Base-by-base conservation (phyloP, 495 filamentous ascomycete species). In the Penicillium alfredii region DNA sequence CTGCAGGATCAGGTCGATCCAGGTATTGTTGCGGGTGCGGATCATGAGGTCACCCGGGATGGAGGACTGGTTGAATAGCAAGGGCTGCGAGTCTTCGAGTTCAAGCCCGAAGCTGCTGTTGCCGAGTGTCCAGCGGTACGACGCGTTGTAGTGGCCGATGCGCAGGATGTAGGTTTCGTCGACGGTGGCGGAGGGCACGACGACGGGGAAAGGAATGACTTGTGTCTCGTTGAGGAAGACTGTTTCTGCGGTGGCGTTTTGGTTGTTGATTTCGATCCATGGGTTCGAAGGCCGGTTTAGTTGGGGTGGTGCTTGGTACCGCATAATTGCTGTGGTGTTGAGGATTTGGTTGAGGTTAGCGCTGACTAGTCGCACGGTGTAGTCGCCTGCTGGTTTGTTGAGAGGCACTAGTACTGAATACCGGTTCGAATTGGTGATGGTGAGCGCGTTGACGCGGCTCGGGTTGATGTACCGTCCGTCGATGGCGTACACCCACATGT, bases 1-100 rank as follows among this genome's bases (percentile, higher is more conserved):
- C 23, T 62, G 50, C 22, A 77, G 54, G 23, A 81, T 58, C n/a
- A 81, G 30, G 42, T 81, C 77, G 5, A 81, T 57, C 74, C 77
- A 81, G 9, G 67, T 69, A 24, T 63, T 60, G 37, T 78, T 77
- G 6, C 45, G 45, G 4, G 72, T 79, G 14, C 47, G 47, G 44
- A 80, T 72, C 11, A 68, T 68, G 16, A 73, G 47, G 15, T 69
- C 58, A 18, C 61, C 58, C 3, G 48, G 32, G 3, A 53, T 53
- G 9, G 60, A 42, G 6, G 45, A 37, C 10, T 66, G 58, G 17
- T 73, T 59, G 51, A 68, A 75, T 0, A 78, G 65, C 0, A 77
- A 45, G 3, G 73, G 72, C 10, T 71, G 44, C 1, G 60, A 40
- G 44, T 58, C 42, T 42, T 66, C 64, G 0, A 62, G 51, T 10